Conservation (phyloP, 352 stramenopile species). For the Pythium angustatum region DNA sequence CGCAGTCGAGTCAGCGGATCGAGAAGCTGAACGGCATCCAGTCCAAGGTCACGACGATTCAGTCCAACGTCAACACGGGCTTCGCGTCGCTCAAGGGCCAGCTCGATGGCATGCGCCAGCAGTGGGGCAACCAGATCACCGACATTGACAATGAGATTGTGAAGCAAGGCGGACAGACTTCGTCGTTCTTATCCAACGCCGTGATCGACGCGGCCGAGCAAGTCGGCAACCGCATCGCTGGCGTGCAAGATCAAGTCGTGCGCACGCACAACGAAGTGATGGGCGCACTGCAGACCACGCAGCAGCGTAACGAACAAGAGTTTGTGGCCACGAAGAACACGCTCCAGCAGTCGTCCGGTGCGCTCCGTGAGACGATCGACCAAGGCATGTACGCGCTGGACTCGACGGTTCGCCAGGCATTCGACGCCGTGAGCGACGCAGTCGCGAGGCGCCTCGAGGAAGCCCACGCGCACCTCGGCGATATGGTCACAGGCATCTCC, state of each 20-base stretch:
- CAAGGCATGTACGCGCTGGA: not conserved
- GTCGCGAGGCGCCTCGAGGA: constrained; percentile 2
- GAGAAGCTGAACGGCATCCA: constrained; percentile 3
- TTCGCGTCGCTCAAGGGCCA: constrained; percentile 2
- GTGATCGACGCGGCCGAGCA: not conserved
- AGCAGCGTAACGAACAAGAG: not conserved
- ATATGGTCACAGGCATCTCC: not conserved
- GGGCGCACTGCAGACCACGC: not conserved
- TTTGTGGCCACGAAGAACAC: not conserved
- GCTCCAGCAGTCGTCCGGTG: not conserved
- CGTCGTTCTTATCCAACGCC: constrained; percentile 2
- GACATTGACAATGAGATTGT: constrained; percentile 5
- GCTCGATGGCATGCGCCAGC: not conserved
- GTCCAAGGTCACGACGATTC: not conserved
- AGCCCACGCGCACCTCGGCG: not conserved
- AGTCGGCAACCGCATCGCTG: not conserved
- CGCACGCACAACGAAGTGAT: not conserved
- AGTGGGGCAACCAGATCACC: not conserved
- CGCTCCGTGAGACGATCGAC: not conserved
- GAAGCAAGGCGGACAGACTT: not conserved
- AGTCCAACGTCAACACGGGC: not conserved
- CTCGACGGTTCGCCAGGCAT: constrained; percentile 1
- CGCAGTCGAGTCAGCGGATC: not conserved
- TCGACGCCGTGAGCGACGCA: not conserved
- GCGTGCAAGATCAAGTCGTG: not conserved